Evolutionary conservation across 1,284 basidiomycete genomes (phyloP).

Genomic region (Irpex sp.): DNA sequence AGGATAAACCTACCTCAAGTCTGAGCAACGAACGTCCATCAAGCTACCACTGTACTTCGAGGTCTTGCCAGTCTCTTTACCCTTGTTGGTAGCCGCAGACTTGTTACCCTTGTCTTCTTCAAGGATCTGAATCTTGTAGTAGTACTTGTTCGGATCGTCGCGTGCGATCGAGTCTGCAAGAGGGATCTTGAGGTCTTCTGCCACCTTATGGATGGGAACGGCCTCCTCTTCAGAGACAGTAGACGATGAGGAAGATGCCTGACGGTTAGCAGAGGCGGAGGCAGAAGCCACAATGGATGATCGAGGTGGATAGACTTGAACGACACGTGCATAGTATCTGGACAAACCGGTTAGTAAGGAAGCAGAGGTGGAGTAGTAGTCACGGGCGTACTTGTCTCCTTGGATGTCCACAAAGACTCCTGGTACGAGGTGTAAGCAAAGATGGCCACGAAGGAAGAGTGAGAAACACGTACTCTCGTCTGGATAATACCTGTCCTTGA

Average conservation of each 20-base stretch:
- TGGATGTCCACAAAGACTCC: constrained; percentile 82
- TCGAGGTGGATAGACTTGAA: constrained; percentile 69
- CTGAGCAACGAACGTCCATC: constrained; percentile 77
- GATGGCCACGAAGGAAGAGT: constrained; percentile 6
- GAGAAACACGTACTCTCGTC: constrained; percentile 71
- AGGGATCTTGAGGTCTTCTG: constrained; percentile 75
- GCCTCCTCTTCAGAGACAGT: constrained; percentile 24
- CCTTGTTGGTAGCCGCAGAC: constrained; percentile 41
- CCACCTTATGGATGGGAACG: constrained; percentile 56
- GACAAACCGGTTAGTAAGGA: constrained; percentile 17
- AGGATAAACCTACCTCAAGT: constrained; percentile 66
- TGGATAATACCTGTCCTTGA: constrained; percentile 91
- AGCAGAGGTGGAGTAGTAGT: constrained; percentile 15
- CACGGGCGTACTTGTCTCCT: constrained; percentile 67
- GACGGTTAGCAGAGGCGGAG: constrained; percentile 21
- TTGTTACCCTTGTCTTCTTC: constrained; percentile 72
- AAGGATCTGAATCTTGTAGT: constrained; percentile 84
- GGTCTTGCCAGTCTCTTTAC: constrained; percentile 39
- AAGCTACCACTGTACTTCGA: constrained; percentile 62
- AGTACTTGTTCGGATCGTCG: constrained; percentile 84
- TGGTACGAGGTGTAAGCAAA: constrained; percentile 30
- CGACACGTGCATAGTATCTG: constrained; percentile 77
- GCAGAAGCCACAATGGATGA: constrained; percentile 15
- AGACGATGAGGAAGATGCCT: constrained; percentile 25
- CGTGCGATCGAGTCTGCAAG: constrained; percentile 65